Evolutionary conservation across 306 rosid genomes (phyloP).

Genomic region (Trifolium pratense): DNA sequence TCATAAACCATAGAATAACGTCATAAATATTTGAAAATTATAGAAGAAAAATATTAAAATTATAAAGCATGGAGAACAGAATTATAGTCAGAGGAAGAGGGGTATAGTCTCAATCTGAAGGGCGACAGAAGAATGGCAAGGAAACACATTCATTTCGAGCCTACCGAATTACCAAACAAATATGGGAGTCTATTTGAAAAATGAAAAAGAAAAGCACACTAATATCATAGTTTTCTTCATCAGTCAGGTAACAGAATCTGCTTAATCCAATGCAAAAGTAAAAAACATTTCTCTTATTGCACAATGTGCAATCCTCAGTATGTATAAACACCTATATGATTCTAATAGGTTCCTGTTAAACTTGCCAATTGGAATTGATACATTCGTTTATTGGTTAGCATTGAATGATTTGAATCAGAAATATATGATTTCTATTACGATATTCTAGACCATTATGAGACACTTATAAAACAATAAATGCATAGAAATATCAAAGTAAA

Average conservation of each 20-base stretch:
- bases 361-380: not conserved
- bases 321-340: not conserved
- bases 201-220: not conserved
- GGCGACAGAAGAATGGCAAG: not conserved
- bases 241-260: not conserved
- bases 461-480: no score
- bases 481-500: no score
- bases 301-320: constrained; percentile 5
- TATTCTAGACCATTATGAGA: no score
- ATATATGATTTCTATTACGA: no score
- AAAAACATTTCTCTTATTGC: not conserved
- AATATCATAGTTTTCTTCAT: not conserved
- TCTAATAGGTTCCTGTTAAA: not conserved
- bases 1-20: not conserved
- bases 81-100: not conserved
- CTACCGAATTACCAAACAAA: not conserved
- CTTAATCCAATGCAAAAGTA: not conserved
- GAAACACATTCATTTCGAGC: not conserved
- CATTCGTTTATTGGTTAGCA: not conserved
- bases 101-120: not conserved
- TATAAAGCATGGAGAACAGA: not conserved
- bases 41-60: constrained; percentile 1
- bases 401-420: no score
- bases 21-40: not conserved
- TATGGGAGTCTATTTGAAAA: not conserved